Evolutionary conservation across 768 basidiomycete species (phyloP).

Genomic region (Mycena vitilis): DNA sequence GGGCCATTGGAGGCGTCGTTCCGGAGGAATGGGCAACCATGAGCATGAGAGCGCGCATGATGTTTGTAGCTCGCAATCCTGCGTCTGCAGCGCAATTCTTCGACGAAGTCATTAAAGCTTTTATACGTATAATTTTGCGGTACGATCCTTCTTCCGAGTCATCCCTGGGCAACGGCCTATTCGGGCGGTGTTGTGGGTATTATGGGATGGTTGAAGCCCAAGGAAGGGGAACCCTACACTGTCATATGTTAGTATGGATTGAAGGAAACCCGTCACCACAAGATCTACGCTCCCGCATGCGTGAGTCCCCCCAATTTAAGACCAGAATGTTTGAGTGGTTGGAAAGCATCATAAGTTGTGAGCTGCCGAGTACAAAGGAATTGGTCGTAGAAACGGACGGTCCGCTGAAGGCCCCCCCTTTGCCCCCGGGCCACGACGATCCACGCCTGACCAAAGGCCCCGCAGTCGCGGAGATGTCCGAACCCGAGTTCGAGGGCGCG

Average conservation of each 20-base stretch:
- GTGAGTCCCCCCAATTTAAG: neutral
- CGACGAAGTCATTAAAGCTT: conserved; percentile 9
- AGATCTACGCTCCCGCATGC: neutral
- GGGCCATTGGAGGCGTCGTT: conserved; percentile 38
- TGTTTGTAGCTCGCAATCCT: conserved; percentile 3
- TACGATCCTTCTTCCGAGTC: neutral
- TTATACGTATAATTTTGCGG: neutral
- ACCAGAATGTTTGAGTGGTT: neutral
- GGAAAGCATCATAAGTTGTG: neutral
- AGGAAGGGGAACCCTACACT: conserved; percentile 1
- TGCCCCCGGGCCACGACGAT: no score
- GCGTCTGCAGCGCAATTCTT: neutral
- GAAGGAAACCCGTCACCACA: conserved; percentile 6
- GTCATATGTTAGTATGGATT: conserved; percentile 9
- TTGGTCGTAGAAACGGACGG: neutral
- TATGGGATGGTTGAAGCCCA: conserved; percentile 14
- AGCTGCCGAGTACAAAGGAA: neutral
- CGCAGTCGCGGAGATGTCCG: neutral
- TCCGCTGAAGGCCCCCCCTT: neutral
- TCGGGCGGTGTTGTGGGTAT: conserved; percentile 5
- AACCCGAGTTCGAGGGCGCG: neutral
- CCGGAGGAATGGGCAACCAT: conserved; percentile 28
- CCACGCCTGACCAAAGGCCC: neutral
- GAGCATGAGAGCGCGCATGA: neutral
- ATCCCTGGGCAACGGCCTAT: neutral